Conservation (phyloP, 495 filamentous ascomycete genomes). For the Aspergillus sparsus region DNA sequence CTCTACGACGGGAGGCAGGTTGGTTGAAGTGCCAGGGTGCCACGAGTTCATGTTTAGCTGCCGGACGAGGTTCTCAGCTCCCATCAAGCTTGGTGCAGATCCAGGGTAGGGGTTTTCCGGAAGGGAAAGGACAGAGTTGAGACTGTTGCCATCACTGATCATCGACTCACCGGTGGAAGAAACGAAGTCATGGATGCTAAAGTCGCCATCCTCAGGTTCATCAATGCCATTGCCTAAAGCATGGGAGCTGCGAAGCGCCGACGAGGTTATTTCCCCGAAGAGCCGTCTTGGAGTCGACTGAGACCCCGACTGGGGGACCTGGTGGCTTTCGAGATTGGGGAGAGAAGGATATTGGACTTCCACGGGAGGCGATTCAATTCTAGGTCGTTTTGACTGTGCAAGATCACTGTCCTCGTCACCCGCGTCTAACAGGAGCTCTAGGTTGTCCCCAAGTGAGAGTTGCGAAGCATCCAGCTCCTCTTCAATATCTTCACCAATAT, state of each 20-base stretch:
- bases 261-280: constrained; percentile 78
- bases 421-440: constrained; percentile 39
- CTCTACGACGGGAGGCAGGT: constrained; percentile 37
- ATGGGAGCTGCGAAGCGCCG: constrained; percentile 66
- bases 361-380: constrained; percentile 33
- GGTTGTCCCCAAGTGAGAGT: constrained; percentile 35
- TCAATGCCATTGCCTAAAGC: constrained; percentile 41
- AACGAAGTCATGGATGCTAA: constrained; percentile 36
- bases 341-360: constrained; percentile 47
- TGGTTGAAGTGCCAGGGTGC: constrained; percentile 34
- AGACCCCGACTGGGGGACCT: constrained; percentile 32
- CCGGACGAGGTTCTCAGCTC: constrained; percentile 66
- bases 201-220: constrained; percentile 30
- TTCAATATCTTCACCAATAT: constrained; percentile 50
- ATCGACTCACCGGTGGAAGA: constrained; percentile 51
- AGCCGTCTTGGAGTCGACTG: constrained; percentile 52
- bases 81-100: constrained; percentile 61
- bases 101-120: constrained; percentile 41
- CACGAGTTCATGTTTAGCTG: constrained; percentile 67
- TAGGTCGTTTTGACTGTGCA: constrained; percentile 43
- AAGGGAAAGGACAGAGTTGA: constrained; percentile 46
- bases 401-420: constrained; percentile 35
- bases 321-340: constrained; percentile 45
- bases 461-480: constrained; percentile 41
- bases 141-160: constrained; percentile 38